Evolutionary conservation across 371 early-diverging fungal species (phyloP).

Genomic region (Syncephalastrum sp.): DNA sequence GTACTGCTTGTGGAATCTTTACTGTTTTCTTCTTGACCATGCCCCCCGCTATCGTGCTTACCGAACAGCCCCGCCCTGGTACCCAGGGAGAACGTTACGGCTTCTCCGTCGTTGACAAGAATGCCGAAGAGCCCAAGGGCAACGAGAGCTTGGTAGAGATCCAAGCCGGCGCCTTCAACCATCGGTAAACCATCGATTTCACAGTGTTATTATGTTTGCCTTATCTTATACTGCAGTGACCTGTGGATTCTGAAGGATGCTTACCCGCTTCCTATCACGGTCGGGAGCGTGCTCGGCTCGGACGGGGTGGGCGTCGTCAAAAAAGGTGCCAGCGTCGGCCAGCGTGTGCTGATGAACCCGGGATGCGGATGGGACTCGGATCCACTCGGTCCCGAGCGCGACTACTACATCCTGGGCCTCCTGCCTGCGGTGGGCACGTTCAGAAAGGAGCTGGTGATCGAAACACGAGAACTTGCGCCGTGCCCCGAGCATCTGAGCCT

Average conservation of each 20-base stretch:
- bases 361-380: constrained; percentile 59
- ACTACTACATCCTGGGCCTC: constrained; percentile 57
- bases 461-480: constrained; percentile 41
- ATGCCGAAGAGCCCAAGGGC: constrained; percentile 2
- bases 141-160: constrained; percentile 52
- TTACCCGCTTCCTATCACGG: constrained; percentile 32
- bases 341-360: constrained; percentile 56
- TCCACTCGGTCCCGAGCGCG: constrained; percentile 60
- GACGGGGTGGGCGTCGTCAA: constrained; percentile 60
- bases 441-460: constrained; percentile 53
- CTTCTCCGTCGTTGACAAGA: constrained; percentile 17
- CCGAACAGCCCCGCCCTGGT: constrained; percentile 4
- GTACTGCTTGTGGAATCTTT: too few species aligned
- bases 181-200: constrained; percentile 34
- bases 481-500: constrained; percentile 60
- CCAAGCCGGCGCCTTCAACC: constrained; percentile 67
- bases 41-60: constrained; percentile 3
- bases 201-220: not conserved
- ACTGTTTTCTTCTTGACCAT: too few species aligned
- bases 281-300: constrained; percentile 54
- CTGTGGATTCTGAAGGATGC: constrained; percentile 59
- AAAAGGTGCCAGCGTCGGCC: constrained; percentile 22
- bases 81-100: constrained; percentile 17
- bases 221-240: constrained; percentile 21
- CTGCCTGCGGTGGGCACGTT: constrained; percentile 58